Conservation (phyloP, 345 rosid genomes). For the Turritis glabra region DNA sequence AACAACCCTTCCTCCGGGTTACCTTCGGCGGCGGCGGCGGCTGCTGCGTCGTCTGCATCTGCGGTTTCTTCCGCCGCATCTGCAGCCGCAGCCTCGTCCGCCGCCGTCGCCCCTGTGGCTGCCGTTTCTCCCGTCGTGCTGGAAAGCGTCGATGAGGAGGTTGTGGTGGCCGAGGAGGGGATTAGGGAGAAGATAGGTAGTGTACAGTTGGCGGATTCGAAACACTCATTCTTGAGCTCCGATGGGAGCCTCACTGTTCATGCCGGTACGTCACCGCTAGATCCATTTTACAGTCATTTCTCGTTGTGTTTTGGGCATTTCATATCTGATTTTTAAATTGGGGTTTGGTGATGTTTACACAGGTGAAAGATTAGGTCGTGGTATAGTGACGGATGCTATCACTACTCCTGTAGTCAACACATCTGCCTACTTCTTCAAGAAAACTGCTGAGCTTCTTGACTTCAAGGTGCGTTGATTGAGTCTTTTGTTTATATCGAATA, state of each 20-base stretch:
- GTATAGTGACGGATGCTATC: conserved; percentile 94
- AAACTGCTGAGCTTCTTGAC: conserved; percentile 82
- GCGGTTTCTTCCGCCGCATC: conserved; percentile 45
- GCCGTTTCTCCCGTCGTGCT: conserved; percentile 47
- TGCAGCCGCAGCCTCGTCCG: conserved; percentile 34
- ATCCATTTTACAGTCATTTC: conserved; percentile 5
- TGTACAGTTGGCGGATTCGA: conserved; percentile 52
- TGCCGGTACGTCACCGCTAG: conserved; percentile 59
- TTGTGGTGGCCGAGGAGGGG: conserved; percentile 51
- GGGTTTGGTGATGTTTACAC: not conserved
- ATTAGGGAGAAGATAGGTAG: conserved; percentile 42
- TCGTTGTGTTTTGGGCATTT: not conserved
- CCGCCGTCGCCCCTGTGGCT: conserved; percentile 47
- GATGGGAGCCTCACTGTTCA: conserved; percentile 91
- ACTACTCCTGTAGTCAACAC: conserved; percentile 96
- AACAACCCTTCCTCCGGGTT: conserved; percentile 51
- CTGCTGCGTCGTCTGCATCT: conserved; percentile 44
- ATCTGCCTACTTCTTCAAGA: conserved; percentile 89
- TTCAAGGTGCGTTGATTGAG: conserved; percentile 61
- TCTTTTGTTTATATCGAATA: not conserved
- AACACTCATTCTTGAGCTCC: conserved; percentile 67
- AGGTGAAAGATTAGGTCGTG: conserved; percentile 98
- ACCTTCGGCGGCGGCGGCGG: conserved; percentile 62
- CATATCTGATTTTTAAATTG: not conserved
- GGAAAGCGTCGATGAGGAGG: conserved; percentile 42